Evolutionary conservation across 768 basidiomycete genomes (phyloP), one percentile per base, ranked within the genome.

Genomic region (Termitomyces sp.): DNA sequence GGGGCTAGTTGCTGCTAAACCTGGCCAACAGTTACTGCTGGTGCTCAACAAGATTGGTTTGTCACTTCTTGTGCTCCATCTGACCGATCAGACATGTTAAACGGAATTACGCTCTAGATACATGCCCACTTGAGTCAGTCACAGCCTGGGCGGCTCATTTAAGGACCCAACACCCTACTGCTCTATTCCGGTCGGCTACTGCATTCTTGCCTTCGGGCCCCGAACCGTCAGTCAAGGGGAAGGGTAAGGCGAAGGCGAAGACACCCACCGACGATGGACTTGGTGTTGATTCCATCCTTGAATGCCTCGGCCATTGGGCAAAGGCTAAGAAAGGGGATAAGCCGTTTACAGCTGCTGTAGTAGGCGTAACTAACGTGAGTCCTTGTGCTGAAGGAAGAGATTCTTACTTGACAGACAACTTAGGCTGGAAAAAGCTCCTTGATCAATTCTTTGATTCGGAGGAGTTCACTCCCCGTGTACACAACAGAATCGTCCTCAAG

Each of bases 21-120:
- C 65, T 57, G 81, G 69, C 58, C 80, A 80, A 64, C 77, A 71
- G 68, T 71, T 88, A 12, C 63, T 87, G 19, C 71, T 94, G n/a
- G 76, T 95, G 17, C 69, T 97, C 53, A 95, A 89, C 70, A 97
- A 97, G 76, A 87, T 88, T 62, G 94, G 94, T 92, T 63, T 56
- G 87, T 77, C n/a, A 21, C 47, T 42, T 34, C 37, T 49, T 14
- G 54, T 21, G 56, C 34, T 50, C 21, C 53, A 12, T 23, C 35
- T 44, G 53, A 48, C 23, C 42, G 48, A 41, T 27, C 56, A 45
- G 14, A 19, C 34, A 14, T 53, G 41, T n/a, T 53, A 51, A 51
- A 40, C 47, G 7, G 19, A 29, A 21, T 6, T 31, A 41, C 37
- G 41, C 8, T 62, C 40, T 60, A 95, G 95, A 96, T 69, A 77